Conservation (phyloP, 805 yeast genomes). For the Clavispora carvajalis region DNA sequence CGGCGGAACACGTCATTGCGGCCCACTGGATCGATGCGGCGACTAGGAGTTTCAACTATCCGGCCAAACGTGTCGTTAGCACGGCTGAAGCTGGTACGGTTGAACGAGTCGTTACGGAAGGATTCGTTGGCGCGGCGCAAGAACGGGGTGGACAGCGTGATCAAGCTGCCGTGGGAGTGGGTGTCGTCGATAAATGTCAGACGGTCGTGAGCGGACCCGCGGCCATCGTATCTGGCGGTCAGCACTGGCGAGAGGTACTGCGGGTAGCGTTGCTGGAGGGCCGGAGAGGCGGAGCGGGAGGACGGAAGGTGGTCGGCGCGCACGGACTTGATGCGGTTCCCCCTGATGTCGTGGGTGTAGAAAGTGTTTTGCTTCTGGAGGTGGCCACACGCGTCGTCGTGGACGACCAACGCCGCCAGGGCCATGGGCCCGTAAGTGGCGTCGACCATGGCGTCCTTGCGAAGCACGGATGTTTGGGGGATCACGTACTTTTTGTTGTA, state of each 20-base stretch:
- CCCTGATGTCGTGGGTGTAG: slow-evolving; percentile 46
- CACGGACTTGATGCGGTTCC: slow-evolving; percentile 20
- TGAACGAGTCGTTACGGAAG: slow-evolving; percentile 6
- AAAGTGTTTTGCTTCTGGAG: slow-evolving; percentile 34
- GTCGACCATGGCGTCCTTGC: slow-evolving; percentile 58
- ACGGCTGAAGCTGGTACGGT: neutral
- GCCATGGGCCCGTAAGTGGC: slow-evolving; percentile 41
- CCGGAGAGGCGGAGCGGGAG: slow-evolving; percentile 6
- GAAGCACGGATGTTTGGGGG: slow-evolving; percentile 47
- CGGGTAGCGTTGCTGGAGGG: neutral
- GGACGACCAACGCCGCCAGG: slow-evolving; percentile 21
- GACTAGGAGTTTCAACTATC: neutral
- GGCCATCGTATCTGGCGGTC: neutral
- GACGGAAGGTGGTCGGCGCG: slow-evolving; percentile 9
- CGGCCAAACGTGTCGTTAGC: neutral
- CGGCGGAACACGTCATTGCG: slow-evolving; percentile 4
- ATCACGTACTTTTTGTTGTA: slow-evolving; percentile 57
- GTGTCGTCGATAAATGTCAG: slow-evolving; percentile 8
- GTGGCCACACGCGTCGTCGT: slow-evolving; percentile 17
- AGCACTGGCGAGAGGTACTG: neutral
- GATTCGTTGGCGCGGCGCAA: slow-evolving; percentile 10
- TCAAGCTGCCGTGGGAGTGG: slow-evolving; percentile 5
- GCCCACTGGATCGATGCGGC: too few species aligned
- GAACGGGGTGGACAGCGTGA: slow-evolving; percentile 17
- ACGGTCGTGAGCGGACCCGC: neutral